Evolutionary conservation across 495 filamentous ascomycete species (phyloP), one percentile per base, ranked within the genome.

Genomic region (Talaromyces stipitatus): DNA sequence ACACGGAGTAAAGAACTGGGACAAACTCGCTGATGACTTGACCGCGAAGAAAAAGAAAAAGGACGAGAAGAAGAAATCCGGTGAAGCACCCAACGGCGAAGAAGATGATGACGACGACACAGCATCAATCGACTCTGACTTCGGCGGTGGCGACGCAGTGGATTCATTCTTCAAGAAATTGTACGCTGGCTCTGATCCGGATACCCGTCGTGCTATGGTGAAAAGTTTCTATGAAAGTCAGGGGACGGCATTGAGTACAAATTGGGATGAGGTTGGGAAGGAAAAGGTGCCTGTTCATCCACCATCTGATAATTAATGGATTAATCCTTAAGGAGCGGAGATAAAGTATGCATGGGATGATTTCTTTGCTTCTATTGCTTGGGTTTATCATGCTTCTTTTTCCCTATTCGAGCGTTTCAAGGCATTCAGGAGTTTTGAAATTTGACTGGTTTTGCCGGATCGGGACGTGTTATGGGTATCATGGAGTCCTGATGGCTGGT

Each of bases 191-290:
- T 87, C 91, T 0, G 84, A 89, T 54, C 81, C 84, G 0, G 92
- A 98, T 59, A 90, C 89, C 32, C 83, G 81, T 62, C 81, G 90
- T 3, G 94, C 94, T 2, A 98, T 98, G 94, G 90, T 96, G 82
- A 98, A 98, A 81, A 96, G 90, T 69, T 97, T 89, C 63, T 69
- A 83, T 22, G 94, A 98, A 74, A 96, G 91, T 66, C 89, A 92
- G 61, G 94, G 94, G 1, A 98, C 94, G 0, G 84, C 90, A 2
- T 72, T 98, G 59, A 97, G 92, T 67, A 98, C 95, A 1, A 89
- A 92, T 61, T 98, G 94, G 94, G 69, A 71, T 1, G 91, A 97
- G 60, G 94, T 96, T 41, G 80, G 82, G 16, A 83, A 78, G 57
- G 82, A 82, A 28, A 86, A 74, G 36, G 87, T 96, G 55, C 81